Base-by-base conservation (phyloP, 2,329 filamentous ascomycete genomes). In the Escovopsis weberi region DNA sequence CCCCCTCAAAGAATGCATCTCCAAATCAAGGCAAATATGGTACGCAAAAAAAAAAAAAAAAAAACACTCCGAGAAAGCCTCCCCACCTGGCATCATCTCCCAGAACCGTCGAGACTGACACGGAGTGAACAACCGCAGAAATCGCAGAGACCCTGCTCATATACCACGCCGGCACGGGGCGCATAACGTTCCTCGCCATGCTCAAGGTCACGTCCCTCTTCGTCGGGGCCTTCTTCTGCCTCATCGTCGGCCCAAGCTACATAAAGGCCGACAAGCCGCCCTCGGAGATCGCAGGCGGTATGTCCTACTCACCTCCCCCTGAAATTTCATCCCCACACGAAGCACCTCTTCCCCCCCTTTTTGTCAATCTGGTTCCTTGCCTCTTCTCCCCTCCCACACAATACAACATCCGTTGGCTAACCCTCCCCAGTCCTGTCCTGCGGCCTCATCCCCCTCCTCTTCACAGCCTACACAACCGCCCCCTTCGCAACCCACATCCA, bases 401-500 rank as follows among this genome's bases (percentile, higher is more conserved):
- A n/a, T 18, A n/a, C 33, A 12, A 6, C 33, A 41, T 32, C 23
- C 18, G 35, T 18, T 36, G 19, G 23, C 33, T 18, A 26, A 37
- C 35, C n/a, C 28, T 3, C n/a, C 6, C 33, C 48, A 81, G 77
- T 78, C 44, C 61, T 73, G 39, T 53, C 74, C 40, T 75, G 70
- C 47, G 77, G 80, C 50, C 57, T 80, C 33, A 59, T 82, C 8
- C 85, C 85, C 3, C 64, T 86, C 51, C 44, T 75, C 33, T 75
- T 79, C 53, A 68, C 85, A 19, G 66, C 72, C 33, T 81, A 78
- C 57, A 72, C 72, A 38, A 77, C 80, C 2, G 68, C 75, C 1
- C 82, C 85, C 3, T 84, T 82, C 54, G 82, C 89, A 7, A 77
- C 78, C 35, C 78, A 79, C 54, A 69, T 91, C 46, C 76, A 83